A percentile compares a stretch with the other conserved stretches of the same genome.
Conservation (phyloP, 768 basidiomycete species). For the Auriscalpium orientale region DNA sequence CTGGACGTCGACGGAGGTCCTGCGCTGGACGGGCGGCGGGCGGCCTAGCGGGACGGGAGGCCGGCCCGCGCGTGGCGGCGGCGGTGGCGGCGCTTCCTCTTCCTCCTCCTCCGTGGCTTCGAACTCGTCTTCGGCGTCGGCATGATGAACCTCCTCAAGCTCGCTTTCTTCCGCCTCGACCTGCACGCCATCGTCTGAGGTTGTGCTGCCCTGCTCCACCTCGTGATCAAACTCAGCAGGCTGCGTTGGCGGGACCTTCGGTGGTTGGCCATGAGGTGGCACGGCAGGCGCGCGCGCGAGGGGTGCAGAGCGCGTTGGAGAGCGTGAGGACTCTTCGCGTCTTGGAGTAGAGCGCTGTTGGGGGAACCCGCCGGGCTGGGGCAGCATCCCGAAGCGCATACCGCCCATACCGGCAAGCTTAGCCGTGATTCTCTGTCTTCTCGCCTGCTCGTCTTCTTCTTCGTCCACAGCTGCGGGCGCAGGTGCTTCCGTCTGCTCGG, state of each 20-base stretch:
- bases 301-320: constrained; percentile 20
- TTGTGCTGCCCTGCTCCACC: constrained; percentile 26
- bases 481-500: constrained; percentile 24
- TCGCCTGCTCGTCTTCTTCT: constrained; percentile 57
- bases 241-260: constrained; percentile 3
- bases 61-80: constrained; percentile 22
- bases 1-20: neutral
- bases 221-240: constrained; percentile 42
- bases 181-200: constrained; percentile 52
- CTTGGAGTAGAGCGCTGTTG: constrained; percentile 6
- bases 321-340: constrained; percentile 21
- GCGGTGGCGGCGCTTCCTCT: constrained; percentile 42
- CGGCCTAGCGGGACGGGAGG: constrained; percentile 20
- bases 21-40: constrained; percentile 1
- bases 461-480: constrained; percentile 27
- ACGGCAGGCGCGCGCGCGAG: constrained; percentile 27
- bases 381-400: constrained; percentile 50
- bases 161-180: constrained; percentile 71
- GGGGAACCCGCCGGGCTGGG: constrained; percentile 13
- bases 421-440: constrained; percentile 46
- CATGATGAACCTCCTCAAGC: constrained; percentile 55
- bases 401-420: constrained; percentile 50
- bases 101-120: constrained; percentile 24
- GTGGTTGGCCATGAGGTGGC: neutral
- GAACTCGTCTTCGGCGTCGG: constrained; percentile 22